Evolutionary conservation across 345 rosid species (phyloP), one percentile per base, ranked within the genome.

Genomic region (Eucalyptus sp.): DNA sequence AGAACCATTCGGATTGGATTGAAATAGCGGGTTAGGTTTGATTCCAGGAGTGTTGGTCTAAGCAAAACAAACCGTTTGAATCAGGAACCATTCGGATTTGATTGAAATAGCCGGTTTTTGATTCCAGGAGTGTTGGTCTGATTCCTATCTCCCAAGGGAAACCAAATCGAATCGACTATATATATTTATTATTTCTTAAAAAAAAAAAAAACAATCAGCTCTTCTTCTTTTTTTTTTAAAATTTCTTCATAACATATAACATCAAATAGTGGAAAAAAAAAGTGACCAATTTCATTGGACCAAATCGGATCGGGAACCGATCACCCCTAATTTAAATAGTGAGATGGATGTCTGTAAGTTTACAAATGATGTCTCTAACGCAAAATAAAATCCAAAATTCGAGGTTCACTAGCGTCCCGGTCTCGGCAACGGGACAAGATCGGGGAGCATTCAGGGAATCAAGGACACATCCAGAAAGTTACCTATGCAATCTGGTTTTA

Each of bases 1-100:
- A 0, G 3, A 44, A 50, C 1, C 3, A 1, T 50, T 50, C 1
- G 1, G 1, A 51, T 2, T 17, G 1, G 24, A 52, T 52, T 0
- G 7, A 52, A 51, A 52, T 17, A 17, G 22, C 9, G 9, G 2
- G 2, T 18, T 52, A 51, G 8, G 8, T 51, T 0, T 16, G 7
- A 17, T 51, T 51, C 1, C 2, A 1, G 0, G 3, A 20, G n/a
- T n/a, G n/a, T n/a, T n/a, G n/a, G n/a, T n/a, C n/a, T 18, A 52
- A 52, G 58, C 24, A 52, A 52, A 52, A 52, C 24, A 52, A 18
- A 52, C 10, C 0, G 4, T 52, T 52, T 1, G 0, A 50, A 14
- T 50, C 16, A 5, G 0, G 3, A 44, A 50, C 1, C 3, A 1
- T 50, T 50, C 1, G 1, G 1, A 51, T 2, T 17, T 0, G 24